phyloP scores from a whole-genome alignment of 208 protist genomes.

The Baffinella frigidus region DNA sequence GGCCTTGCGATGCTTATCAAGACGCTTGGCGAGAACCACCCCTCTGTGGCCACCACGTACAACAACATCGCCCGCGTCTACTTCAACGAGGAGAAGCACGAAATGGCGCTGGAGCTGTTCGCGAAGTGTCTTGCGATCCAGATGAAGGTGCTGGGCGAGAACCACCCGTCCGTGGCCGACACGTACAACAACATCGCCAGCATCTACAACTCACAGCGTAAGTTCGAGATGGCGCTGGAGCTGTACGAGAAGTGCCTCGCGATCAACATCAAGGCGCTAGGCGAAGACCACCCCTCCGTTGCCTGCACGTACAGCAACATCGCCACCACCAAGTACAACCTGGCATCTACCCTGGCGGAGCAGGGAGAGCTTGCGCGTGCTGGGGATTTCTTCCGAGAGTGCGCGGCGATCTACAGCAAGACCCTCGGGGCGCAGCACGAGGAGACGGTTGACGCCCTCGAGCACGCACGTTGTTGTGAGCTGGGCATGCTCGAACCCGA shows the following conservation, averaged over 20 bases:
- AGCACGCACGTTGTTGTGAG: too few relatives aligned
- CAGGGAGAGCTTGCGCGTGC: too few relatives aligned
- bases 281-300: neutral
- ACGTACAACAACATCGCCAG: constrained; percentile 5
- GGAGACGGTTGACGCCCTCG: too few relatives aligned
- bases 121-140: neutral
- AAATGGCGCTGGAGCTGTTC: neutral
- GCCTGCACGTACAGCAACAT: neutral
- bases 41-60: neutral
- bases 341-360: too few relatives aligned
- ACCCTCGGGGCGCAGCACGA: too few relatives aligned
- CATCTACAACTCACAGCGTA: neutral
- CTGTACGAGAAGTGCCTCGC: neutral
- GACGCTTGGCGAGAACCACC: neutral
- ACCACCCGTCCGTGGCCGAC: neutral
- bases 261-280: neutral
- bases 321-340: too few relatives aligned
- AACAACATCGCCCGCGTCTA: constrained; percentile 2
- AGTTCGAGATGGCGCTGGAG: neutral
- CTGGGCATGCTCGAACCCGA: neutral
- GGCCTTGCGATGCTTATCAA: constrained; percentile 9
- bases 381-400: too few relatives aligned
- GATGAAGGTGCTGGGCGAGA: neutral
- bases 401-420: too few relatives aligned
- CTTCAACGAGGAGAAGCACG: neutral